Evolutionary conservation across 1,284 basidiomycete genomes (phyloP), one percentile per base, ranked within the genome.

Genomic region (Garcileccinum viscosum): DNA sequence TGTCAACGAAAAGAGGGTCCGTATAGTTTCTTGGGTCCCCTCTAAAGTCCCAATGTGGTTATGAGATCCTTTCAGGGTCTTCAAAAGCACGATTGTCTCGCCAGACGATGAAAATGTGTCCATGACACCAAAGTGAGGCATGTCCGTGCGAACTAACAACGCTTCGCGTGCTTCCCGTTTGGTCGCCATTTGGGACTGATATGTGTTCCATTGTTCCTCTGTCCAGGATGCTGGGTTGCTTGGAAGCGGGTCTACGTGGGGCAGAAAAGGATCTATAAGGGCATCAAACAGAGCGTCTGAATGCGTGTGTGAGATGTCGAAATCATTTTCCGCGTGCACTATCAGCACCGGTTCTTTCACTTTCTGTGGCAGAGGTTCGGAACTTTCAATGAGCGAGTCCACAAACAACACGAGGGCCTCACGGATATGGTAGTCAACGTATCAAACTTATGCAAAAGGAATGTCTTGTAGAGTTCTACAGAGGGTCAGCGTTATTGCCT

Each of bases 311-410:
- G 93, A 93, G 65, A 98, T 96, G 50, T 95, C 91, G 76, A 84
- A 86, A 81, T 98, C 96, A 76, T 95, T 86, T 73, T 89, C 86
- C 2, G 95, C 90, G 78, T 98, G 96, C 0, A 89, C 89, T 70
- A 98, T 86, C 17, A 97, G 82, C 8, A 95, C 87, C 6, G 92
- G 87, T 0, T 88, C 88, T 40, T 88, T 86, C 65, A 92, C 87
- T 72, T 84, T 83, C 89, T 92, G 74, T 32, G 22, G 53, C 22
- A 27, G n/a, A 53, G 37, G 27, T 66, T 72, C n/a, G n/a, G n/a
- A n/a, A n/a, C n/a, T n/a, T n/a, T n/a, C 47, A 62, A 37, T 44
- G 0, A 37, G 63, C 40, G 33, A 33, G 1, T 35, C 59, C 24
- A n/a, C 1, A 35, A 71, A 53, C 30, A 15, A 59, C 33, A 17